Evolutionary conservation across 306 rosid species (phyloP), one percentile per base, ranked within the genome.

Genomic region (Amphicarpaea edgeworthii): DNA sequence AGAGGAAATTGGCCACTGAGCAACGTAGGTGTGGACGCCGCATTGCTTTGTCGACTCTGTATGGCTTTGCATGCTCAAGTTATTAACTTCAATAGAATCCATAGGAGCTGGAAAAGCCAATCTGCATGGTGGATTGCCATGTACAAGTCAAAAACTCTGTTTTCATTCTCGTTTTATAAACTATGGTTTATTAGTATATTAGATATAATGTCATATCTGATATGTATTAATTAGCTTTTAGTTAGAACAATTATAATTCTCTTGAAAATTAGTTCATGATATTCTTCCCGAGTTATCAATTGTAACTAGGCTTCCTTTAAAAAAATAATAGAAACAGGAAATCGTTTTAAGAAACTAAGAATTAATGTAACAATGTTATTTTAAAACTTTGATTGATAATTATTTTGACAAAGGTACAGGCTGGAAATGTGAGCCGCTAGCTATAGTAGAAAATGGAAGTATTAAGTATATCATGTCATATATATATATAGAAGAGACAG

Each of bases 1-100:
- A 19, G 88, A 42, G 49, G 34, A 88, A 61, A 90, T 76, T 32
- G 91, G 91, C 91, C 93, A 90, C 70, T 83, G 88, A 38, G 88
- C 83, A 7, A 30, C 11, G 53, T 88, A 85, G 40, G 90, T 86
- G 79, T 77, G 79, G 43, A 88, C 77, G 4, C 90, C 90, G 72
- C 30, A 37, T 54, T 30, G 37, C 5, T 68, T 83, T 75, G 62
- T 60, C 70, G 85, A 87, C 4, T 86, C 88, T 6, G 43, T 16
- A 0, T 73, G 79, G 72, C 68, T 77, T 59, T 79, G 92, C 85
- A 86, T 90, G 83, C 30, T 78, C 28, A 57, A 53, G 12, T 34
- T 72, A 2, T 34, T 72, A 2, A 30, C 77, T 47, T 38, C 71
- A 12, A 68, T 20, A 21, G 55, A 78, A 46, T 68, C 82, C 76